Percentiles rank a stretch among this genome's conserved stretches.
Evolutionary conservation across 257 asterid genomes (phyloP).

Genomic region (Capsicum pubescens): DNA sequence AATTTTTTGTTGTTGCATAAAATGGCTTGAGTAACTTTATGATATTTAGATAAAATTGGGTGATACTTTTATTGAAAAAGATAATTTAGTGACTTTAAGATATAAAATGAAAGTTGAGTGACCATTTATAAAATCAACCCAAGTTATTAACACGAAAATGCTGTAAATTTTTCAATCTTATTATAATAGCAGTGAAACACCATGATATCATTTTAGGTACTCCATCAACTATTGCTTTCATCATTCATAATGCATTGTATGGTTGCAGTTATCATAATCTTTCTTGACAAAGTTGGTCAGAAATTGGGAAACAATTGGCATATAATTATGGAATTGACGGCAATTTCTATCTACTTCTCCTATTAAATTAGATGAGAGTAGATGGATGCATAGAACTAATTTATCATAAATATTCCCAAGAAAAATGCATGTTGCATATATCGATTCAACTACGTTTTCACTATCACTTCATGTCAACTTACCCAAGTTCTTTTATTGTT

Average conservation of each 20-base stretch:
- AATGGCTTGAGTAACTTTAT: too few relatives aligned
- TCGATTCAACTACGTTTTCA: neutral
- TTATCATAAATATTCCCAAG: neutral
- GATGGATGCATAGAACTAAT: neutral
- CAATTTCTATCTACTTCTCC: neutral
- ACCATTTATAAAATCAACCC: too few relatives aligned
- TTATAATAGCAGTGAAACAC: neutral
- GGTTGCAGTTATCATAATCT: neutral
- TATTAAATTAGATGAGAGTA: neutral
- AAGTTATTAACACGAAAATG: too few relatives aligned
- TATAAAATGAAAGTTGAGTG: too few relatives aligned
- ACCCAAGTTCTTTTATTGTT: neutral
- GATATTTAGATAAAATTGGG: too few relatives aligned
- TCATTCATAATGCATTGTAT: neutral
- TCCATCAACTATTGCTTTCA: neutral
- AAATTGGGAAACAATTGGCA: neutral
- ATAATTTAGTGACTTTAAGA: too few relatives aligned
- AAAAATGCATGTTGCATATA: constrained; percentile 1
- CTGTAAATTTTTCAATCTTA: neutral
- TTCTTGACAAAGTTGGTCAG: neutral
- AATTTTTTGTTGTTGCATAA: too few relatives aligned
- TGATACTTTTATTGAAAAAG: too few relatives aligned
- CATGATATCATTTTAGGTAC: neutral
- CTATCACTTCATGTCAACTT: neutral
- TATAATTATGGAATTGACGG: neutral